Conservation (phyloP, 495 filamentous ascomycete genomes). For the Lindgomyces ingoldianus region DNA sequence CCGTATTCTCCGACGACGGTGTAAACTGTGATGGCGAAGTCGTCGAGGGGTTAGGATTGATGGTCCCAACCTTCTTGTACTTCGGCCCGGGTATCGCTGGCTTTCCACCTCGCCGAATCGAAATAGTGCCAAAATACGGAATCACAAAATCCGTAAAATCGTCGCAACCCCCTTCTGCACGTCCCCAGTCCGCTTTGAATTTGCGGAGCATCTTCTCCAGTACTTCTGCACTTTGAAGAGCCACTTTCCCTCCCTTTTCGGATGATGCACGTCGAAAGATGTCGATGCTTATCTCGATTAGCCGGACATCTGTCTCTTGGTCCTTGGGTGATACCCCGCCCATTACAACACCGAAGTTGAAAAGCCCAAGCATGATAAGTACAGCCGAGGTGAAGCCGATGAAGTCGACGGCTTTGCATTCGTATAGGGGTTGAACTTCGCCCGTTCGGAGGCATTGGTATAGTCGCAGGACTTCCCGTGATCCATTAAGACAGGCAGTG, state of each 20-base stretch:
- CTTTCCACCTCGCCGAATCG: slow-evolving; percentile 33
- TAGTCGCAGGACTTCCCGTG: slow-evolving; percentile 49
- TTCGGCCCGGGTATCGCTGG: background rate
- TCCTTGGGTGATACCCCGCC: slow-evolving; percentile 33
- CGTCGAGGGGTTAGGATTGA: background rate
- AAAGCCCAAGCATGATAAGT: slow-evolving; percentile 52
- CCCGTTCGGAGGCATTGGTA: slow-evolving; percentile 51
- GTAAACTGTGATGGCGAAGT: slow-evolving; percentile 13
- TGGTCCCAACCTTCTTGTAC: background rate
- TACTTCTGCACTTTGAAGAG: slow-evolving; percentile 51
- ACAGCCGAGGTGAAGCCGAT: slow-evolving; percentile 56
- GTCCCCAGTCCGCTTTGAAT: slow-evolving; percentile 10
- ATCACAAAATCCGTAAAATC: slow-evolving; percentile 32
- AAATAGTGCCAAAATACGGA: slow-evolving; percentile 40
- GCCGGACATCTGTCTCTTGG: slow-evolving; percentile 52
- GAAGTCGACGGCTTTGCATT: slow-evolving; percentile 59
- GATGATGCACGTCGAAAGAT: slow-evolving; percentile 48
- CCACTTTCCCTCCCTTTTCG: slow-evolving; percentile 52
- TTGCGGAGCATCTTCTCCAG: slow-evolving; percentile 47
- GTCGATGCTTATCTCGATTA: slow-evolving; percentile 48
- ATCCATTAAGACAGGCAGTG: slow-evolving; percentile 50
- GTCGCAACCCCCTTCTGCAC: slow-evolving; percentile 7
- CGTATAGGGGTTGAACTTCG: slow-evolving; percentile 42
- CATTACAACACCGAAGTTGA: slow-evolving; percentile 44
- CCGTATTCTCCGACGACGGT: slow-evolving; percentile 8